Evolutionary conservation across 306 rosid species (phyloP).

Genomic region (Cucurbita argyrosperma): DNA sequence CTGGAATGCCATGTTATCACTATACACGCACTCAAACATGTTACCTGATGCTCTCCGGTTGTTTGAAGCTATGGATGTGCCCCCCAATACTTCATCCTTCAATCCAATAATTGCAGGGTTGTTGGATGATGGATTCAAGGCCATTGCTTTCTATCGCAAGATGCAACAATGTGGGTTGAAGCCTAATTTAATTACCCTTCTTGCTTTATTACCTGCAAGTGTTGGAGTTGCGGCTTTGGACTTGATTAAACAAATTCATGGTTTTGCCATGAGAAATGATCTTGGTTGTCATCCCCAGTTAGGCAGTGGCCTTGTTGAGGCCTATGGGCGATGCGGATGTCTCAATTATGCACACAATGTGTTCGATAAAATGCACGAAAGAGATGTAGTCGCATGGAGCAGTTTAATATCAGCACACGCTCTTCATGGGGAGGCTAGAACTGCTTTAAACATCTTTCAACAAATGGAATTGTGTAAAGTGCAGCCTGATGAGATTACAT

Average conservation of each 20-base stretch:
- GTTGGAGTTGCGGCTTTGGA: constrained; percentile 33
- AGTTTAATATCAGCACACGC: constrained; percentile 58
- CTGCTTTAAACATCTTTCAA: constrained; percentile 33
- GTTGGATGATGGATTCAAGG: constrained; percentile 25
- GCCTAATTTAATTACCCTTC: constrained; percentile 45
- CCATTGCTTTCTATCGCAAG: constrained; percentile 31
- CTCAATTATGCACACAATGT: constrained; percentile 19
- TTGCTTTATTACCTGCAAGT: constrained; percentile 48
- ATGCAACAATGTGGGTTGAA: constrained; percentile 26
- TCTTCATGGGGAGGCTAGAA: constrained; percentile 51
- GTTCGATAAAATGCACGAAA: constrained; percentile 30
- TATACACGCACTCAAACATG: constrained; percentile 19
- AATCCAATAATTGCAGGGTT: constrained; percentile 45
- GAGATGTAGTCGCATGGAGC: constrained; percentile 71
- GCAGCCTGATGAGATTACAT: constrained; percentile 51
- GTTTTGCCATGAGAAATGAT: constrained; percentile 36
- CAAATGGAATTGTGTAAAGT: constrained; percentile 42
- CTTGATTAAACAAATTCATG: constrained; percentile 58
- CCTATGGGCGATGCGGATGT: constrained; percentile 64
- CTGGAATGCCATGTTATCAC: constrained; percentile 57
- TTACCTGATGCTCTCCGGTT: constrained; percentile 24
- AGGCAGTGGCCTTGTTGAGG: constrained; percentile 55
- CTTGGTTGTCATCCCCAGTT: constrained; percentile 34
- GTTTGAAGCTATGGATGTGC: constrained; percentile 33
- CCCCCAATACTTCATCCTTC: constrained; percentile 38